Percentiles rank a stretch among this genome's conserved stretches.
These are phyloP conservation scores for Populus euphratica DNA, from an alignment of 345 rosid genomes.

Conservation along the genomic window DNA sequence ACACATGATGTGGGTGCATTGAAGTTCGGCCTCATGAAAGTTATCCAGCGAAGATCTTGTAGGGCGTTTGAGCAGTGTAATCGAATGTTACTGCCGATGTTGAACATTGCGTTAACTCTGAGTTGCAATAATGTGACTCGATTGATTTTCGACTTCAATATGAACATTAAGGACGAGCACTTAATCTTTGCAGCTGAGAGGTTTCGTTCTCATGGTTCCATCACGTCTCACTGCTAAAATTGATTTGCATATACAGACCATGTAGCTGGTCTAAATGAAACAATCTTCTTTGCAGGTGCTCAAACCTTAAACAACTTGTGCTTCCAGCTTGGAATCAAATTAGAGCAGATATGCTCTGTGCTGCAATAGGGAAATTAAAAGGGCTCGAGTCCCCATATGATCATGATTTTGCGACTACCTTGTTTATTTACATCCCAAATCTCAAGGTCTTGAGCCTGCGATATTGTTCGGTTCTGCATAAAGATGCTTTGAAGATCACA, in stretches of 20 bases:
- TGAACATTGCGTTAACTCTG: slow-evolving; percentile 8
- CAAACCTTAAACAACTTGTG: slow-evolving; percentile 10
- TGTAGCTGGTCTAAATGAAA: not conserved
- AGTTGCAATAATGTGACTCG: slow-evolving; percentile 4
- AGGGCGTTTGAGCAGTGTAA: too few relatives aligned
- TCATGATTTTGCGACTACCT: slow-evolving; percentile 8
- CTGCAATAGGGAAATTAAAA: slow-evolving; percentile 1
- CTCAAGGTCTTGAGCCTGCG: slow-evolving; percentile 19
- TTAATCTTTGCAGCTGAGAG: slow-evolving; percentile 10
- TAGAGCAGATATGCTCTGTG: not conserved
- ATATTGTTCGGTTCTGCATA: not conserved
- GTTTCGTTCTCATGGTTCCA: not conserved
- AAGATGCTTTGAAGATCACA: slow-evolving; percentile 6
- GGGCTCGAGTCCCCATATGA: slow-evolving; percentile 12
- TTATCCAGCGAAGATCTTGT: too few relatives aligned
- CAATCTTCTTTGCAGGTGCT: slow-evolving; percentile 4
- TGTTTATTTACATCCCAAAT: not conserved
- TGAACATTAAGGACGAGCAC: slow-evolving; percentile 8
- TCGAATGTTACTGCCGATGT: not conserved
- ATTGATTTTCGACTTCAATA: slow-evolving; percentile 7
- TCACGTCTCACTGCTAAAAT: not conserved
- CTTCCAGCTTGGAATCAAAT: slow-evolving; percentile 10
- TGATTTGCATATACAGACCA: not conserved
- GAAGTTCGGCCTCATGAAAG: too few relatives aligned
- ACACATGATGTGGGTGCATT: too few relatives aligned